Evolutionary conservation across 2,329 filamentous ascomycete species (phyloP).

Genomic region (Teratosphaeria gauchensis): DNA sequence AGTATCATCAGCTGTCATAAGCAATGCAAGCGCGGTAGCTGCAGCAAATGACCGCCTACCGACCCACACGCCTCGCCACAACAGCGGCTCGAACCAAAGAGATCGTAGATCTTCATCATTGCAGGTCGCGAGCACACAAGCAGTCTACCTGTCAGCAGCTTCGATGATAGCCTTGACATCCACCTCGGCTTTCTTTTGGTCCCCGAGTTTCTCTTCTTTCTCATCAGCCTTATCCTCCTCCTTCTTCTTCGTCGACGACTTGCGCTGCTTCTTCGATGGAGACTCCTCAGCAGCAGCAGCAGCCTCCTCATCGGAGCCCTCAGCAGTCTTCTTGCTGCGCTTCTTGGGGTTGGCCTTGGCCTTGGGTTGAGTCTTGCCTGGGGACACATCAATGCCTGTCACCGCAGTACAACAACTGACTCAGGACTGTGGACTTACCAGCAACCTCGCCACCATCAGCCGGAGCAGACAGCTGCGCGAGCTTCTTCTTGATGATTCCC

Average conservation of each 20-base stretch:
- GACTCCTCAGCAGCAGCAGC: conserved; percentile 7
- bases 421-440: conserved; percentile 3
- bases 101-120: background rate
- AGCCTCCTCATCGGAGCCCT: conserved; percentile 11
- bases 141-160: background rate
- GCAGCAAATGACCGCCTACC: background rate
- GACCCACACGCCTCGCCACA: background rate
- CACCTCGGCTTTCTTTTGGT: background rate
- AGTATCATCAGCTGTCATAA: background rate
- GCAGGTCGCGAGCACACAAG: background rate
- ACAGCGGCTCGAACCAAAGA: background rate
- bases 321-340: conserved; percentile 19
- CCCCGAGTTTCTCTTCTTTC: too few species aligned
- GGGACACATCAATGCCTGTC: conserved; percentile 1
- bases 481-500: conserved; percentile 26
- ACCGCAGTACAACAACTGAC: background rate
- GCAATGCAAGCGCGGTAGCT: background rate
- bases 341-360: conserved; percentile 16
- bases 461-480: conserved; percentile 9
- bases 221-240: conserved; percentile 5
- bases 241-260: conserved; percentile 14
- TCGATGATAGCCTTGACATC: background rate
- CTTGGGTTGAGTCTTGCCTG: conserved; percentile 9
- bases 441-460: conserved; percentile 9
- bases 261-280: conserved; percentile 12